Percentiles rank a stretch among this genome's conserved stretches.
phyloP scores from a whole-genome alignment of 2,329 filamentous ascomycete species.

The Stemphylium vesicarium region DNA sequence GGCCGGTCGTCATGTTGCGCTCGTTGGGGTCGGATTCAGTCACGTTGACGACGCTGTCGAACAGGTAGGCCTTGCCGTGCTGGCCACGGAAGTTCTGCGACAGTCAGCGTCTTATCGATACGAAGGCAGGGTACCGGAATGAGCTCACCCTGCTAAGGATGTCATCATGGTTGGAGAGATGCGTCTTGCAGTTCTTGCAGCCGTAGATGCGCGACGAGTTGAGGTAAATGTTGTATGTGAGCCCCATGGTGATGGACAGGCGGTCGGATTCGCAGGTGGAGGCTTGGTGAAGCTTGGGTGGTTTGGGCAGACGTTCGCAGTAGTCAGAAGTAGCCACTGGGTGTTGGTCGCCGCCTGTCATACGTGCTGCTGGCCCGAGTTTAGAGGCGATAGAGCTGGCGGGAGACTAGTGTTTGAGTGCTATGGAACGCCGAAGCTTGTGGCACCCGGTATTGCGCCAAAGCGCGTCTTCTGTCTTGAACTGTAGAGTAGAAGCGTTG shows the following conservation, averaged over 20 bases:
- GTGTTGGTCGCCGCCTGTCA: conserved; percentile 17
- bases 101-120: conserved; percentile 9
- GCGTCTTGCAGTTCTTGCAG: conserved; percentile 91
- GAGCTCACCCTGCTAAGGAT: conserved; percentile 85
- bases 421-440: neutral
- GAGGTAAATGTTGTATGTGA: conserved; percentile 90
- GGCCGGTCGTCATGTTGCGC: conserved; percentile 96
- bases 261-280: conserved; percentile 7
- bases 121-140: neutral
- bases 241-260: conserved; percentile 68
- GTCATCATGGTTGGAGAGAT: conserved; percentile 92
- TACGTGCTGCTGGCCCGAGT: conserved; percentile 13
- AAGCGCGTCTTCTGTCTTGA: conserved; percentile 10
- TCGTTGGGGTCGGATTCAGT: conserved; percentile 83
- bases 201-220: conserved; percentile 87
- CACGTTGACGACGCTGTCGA: conserved; percentile 92
- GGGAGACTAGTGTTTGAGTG: neutral
- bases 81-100: conserved; percentile 94
- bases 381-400: conserved; percentile 2
- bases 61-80: conserved; percentile 97
- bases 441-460: conserved; percentile 18
- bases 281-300: conserved; percentile 7
- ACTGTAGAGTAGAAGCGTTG: conserved; percentile 15
- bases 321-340: conserved; percentile 15
- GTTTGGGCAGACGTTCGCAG: conserved; percentile 9